Conservation (phyloP, 2,329 filamentous ascomycete species). For the Scolecobasidium constrictum region DNA sequence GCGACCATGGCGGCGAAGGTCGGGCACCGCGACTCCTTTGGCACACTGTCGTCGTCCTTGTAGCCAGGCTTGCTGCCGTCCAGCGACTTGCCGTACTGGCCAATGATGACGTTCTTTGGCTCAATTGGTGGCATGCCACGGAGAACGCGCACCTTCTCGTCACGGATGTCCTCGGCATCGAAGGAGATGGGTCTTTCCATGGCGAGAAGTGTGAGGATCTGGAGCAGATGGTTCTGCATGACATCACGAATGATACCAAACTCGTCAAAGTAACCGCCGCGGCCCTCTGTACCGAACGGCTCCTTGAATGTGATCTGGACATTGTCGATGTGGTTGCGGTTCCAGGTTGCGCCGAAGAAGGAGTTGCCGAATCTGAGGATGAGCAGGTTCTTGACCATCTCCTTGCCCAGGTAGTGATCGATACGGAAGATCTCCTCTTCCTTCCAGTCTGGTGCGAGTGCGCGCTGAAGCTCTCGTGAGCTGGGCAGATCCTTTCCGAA, state of each 20-base stretch:
- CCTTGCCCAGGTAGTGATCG: slow-evolving; percentile 98
- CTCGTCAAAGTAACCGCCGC: slow-evolving; percentile 98
- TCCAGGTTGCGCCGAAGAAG: slow-evolving; percentile 98
- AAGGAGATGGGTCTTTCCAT: slow-evolving; percentile 99
- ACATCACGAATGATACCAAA: slow-evolving; percentile 99
- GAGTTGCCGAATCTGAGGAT: slow-evolving; percentile 98
- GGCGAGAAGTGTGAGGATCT: slow-evolving; percentile 88
- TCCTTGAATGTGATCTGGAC: slow-evolving; percentile 99
- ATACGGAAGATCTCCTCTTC: slow-evolving; percentile 99
- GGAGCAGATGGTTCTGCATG: slow-evolving; percentile 98
- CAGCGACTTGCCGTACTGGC: slow-evolving; percentile 92
- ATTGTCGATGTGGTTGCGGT: slow-evolving; percentile 98
- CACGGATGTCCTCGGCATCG: slow-evolving; percentile 93
- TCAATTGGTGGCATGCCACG: slow-evolving; percentile 89
- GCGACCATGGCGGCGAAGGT: slow-evolving; percentile 96
- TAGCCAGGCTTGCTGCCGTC: slow-evolving; percentile 95
- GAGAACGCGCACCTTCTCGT: slow-evolving; percentile 88
- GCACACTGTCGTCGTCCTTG: slow-evolving; percentile 97
- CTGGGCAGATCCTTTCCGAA: slow-evolving; percentile 95
- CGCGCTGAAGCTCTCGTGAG: slow-evolving; percentile 88
- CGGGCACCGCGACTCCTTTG: slow-evolving; percentile 92
- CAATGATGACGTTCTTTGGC: slow-evolving; percentile 99
- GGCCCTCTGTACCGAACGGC: slow-evolving; percentile 94
- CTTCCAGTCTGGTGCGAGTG: slow-evolving; percentile 93
- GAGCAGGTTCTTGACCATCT: slow-evolving; percentile 99